Conservation (phyloP, 2,329 filamentous ascomycete species). For the Neofusicoccum laricinum region DNA sequence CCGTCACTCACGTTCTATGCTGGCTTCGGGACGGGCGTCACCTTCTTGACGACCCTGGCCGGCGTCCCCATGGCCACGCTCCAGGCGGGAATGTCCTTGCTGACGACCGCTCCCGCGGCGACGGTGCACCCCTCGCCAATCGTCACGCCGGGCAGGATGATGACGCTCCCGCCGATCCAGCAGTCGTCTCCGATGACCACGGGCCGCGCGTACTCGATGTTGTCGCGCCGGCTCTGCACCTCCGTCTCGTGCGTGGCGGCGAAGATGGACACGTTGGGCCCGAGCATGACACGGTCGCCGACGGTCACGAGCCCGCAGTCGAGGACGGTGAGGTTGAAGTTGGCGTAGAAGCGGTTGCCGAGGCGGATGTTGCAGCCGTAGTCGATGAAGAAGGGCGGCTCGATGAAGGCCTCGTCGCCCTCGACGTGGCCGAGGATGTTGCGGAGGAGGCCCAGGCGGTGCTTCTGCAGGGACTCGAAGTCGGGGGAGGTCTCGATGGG, state of each 20-base stretch:
- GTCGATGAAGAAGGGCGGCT: slow-evolving; percentile 61
- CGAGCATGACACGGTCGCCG: slow-evolving; percentile 52
- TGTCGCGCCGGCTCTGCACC: slow-evolving; percentile 45
- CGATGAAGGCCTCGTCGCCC: slow-evolving; percentile 48
- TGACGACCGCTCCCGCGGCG: slow-evolving; percentile 80
- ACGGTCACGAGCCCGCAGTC: slow-evolving; percentile 54
- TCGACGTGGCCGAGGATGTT: slow-evolving; percentile 33
- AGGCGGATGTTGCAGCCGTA: slow-evolving; percentile 65
- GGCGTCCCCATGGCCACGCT: slow-evolving; percentile 66
- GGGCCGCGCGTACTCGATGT: slow-evolving; percentile 49
- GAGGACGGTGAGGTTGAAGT: slow-evolving; percentile 55
- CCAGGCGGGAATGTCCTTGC: slow-evolving; percentile 65
- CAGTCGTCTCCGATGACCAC: slow-evolving; percentile 46
- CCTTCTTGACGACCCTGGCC: slow-evolving; percentile 52
- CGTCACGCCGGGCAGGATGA: slow-evolving; percentile 72
- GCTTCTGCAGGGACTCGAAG: slow-evolving; percentile 27
- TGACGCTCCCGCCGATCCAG: slow-evolving; percentile 48
- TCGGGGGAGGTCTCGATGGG: slow-evolving; percentile 22
- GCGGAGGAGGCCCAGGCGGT: slow-evolving; percentile 27
- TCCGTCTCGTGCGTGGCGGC: slow-evolving; percentile 54
- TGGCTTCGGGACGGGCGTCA: slow-evolving; percentile 20
- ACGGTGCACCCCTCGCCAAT: slow-evolving; percentile 72
- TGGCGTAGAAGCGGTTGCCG: slow-evolving; percentile 62
- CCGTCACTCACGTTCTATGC: too few species aligned
- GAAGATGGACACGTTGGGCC: slow-evolving; percentile 52